These are phyloP conservation scores for Kluyveromyces aestuarii DNA, from an alignment of 805 yeast species.

Conservation along the genomic window DNA sequence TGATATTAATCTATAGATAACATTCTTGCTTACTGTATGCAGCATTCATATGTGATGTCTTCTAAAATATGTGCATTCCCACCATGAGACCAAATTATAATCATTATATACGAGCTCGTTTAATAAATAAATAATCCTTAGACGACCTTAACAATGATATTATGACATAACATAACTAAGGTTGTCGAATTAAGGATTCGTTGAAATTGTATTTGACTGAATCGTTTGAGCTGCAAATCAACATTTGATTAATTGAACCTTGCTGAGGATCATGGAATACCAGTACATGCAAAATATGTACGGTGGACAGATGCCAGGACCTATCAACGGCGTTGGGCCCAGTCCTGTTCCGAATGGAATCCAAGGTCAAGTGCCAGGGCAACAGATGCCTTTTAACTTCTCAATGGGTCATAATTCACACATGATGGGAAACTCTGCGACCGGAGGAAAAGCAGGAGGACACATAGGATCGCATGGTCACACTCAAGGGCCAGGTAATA, in stretches of 20 bases:
- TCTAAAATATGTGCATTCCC: too few species aligned
- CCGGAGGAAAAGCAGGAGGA: neutral
- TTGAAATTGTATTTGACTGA: too few species aligned
- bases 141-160: too few species aligned
- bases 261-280: neutral
- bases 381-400: neutral
- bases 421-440: neutral
- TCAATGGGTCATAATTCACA: neutral
- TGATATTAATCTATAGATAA: neutral
- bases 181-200: too few species aligned
- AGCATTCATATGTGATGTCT: too few species aligned
- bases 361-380: neutral
- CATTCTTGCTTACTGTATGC: neutral
- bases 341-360: too few species aligned
- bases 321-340: too few species aligned
- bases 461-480: neutral
- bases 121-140: too few species aligned
- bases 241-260: neutral
- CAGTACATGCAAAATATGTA: conserved; percentile 2
- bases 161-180: too few species aligned
- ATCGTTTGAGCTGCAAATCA: too few species aligned
- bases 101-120: too few species aligned
- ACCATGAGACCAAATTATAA: too few species aligned
- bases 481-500: neutral
- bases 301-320: neutral